phyloP scores from a whole-genome alignment of 768 basidiomycete genomes.

The Dictyophora rubrovolvata region DNA sequence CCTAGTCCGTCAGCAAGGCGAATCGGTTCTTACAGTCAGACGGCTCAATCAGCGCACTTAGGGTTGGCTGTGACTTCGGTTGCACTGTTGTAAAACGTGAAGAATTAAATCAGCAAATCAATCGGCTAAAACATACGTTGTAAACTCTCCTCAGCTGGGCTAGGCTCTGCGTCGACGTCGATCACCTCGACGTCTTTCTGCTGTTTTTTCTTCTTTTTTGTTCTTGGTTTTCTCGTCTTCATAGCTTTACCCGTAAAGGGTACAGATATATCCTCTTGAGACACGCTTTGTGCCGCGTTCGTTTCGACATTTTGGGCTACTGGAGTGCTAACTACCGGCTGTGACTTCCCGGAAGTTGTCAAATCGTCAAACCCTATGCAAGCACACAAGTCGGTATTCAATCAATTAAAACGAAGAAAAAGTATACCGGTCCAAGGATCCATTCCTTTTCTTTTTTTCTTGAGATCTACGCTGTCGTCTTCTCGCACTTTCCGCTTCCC shows the following conservation, averaged over 20 bases:
- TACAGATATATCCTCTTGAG: not conserved
- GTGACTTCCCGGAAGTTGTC: not conserved
- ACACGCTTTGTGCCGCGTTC: not conserved
- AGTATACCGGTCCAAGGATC: not conserved
- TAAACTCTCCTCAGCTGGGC: slow-evolving; percentile 27
- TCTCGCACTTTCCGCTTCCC: slow-evolving; percentile 27
- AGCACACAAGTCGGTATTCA: not conserved
- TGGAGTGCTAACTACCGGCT: not conserved
- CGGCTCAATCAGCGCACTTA: slow-evolving; percentile 6
- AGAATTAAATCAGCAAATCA: slow-evolving; percentile 48
- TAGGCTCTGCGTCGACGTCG: slow-evolving; percentile 11
- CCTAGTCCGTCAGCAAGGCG: not conserved
- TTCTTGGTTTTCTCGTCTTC: not conserved
- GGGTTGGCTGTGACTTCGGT: slow-evolving; percentile 14
- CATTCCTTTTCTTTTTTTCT: slow-evolving; percentile 18
- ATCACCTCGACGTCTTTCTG: slow-evolving; percentile 14
- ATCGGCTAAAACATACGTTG: slow-evolving; percentile 46
- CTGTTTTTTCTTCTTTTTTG: slow-evolving; percentile 27
- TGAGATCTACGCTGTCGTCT: slow-evolving; percentile 32
- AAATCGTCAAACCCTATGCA: slow-evolving; percentile 8
- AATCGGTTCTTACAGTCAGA: slow-evolving; percentile 13
- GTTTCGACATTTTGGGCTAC: not conserved
- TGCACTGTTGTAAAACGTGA: slow-evolving; percentile 11
- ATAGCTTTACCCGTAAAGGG: not conserved
- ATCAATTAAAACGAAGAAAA: not conserved